Percentiles rank a stretch among this genome's conserved stretches.
Evolutionary conservation across 495 filamentous ascomycete species (phyloP).

Genomic region (Tuber aestivum): DNA sequence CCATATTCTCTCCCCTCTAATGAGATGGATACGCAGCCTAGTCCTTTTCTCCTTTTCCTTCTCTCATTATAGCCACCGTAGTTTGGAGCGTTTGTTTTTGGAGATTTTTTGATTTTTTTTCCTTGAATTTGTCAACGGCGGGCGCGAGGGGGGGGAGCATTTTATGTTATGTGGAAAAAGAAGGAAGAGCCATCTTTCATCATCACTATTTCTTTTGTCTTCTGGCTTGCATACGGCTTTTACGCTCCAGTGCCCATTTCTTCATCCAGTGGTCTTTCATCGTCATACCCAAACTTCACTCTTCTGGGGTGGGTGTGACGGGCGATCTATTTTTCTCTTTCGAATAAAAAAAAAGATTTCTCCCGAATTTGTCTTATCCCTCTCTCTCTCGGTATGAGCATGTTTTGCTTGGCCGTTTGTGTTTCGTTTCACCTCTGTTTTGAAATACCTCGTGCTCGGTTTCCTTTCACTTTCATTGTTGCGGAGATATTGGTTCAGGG

Average conservation of each 20-base stretch:
- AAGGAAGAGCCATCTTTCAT: not conserved
- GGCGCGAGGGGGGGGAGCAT: not conserved
- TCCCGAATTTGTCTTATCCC: not conserved
- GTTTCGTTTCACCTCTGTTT: not conserved
- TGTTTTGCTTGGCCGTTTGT: not conserved
- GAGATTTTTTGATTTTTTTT: slow-evolving; percentile 23
- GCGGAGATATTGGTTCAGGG: not conserved
- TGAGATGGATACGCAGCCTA: slow-evolving; percentile 48
- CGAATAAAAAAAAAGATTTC: not conserved
- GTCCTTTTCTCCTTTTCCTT: slow-evolving; percentile 11
- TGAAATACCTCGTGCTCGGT: not conserved
- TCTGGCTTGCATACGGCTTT: not conserved
- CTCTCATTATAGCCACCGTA: not conserved
- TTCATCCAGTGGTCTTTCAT: not conserved
- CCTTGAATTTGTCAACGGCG: slow-evolving; percentile 9
- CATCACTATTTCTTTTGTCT: not conserved
- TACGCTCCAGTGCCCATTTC: not conserved
- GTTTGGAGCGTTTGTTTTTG: slow-evolving; percentile 14
- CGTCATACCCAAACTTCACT: not conserved
- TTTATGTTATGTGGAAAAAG: not conserved
- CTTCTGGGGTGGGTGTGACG: not conserved
- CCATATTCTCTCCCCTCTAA: slow-evolving; percentile 38
- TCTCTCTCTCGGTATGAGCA: not conserved
- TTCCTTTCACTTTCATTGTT: not conserved
- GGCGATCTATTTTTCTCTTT: not conserved